A percentile compares a stretch with the other conserved stretches of the same genome.
Evolutionary conservation across 495 filamentous ascomycete genomes (phyloP).

Genomic region (Cairneyella variabilis): DNA sequence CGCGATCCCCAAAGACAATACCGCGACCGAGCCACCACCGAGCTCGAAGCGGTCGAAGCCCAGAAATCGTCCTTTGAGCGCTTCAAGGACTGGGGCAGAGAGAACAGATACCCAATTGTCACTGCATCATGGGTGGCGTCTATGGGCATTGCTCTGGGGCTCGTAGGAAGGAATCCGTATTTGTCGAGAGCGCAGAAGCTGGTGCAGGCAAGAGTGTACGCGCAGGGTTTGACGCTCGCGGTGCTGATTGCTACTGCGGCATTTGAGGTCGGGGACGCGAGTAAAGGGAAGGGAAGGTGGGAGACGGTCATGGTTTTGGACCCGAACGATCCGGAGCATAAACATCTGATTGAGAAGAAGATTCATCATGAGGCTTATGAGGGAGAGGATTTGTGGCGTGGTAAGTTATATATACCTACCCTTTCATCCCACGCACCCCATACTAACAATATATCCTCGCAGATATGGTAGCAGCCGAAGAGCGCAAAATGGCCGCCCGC

Average conservation of each 20-base stretch:
- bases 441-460: background rate
- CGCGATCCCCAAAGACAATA: conserved; percentile 64
- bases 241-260: conserved; percentile 83
- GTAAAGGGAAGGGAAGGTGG: conserved; percentile 69
- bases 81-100: conserved; percentile 56
- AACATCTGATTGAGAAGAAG: conserved; percentile 67
- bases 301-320: conserved; percentile 70
- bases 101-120: conserved; percentile 89
- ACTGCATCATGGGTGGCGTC: conserved; percentile 76
- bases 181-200: conserved; percentile 80
- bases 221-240: conserved; percentile 89
- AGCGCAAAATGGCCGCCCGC: conserved; percentile 58
- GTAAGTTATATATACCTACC: conserved; percentile 39
- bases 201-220: conserved; percentile 96
- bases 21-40: conserved; percentile 52
- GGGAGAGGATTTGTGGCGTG: conserved; percentile 86
- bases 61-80: conserved; percentile 53
- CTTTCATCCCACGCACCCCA: too few relatives aligned
- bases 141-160: conserved; percentile 70
- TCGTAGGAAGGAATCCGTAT: conserved; percentile 77
- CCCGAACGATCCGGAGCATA: conserved; percentile 66
- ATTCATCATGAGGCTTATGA: conserved; percentile 68
- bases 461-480: conserved; percentile 79
- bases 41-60: conserved; percentile 38
- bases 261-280: conserved; percentile 84